Evolutionary conservation across 106 monocot species (phyloP).

Genomic region (Ottelia alismoides): DNA sequence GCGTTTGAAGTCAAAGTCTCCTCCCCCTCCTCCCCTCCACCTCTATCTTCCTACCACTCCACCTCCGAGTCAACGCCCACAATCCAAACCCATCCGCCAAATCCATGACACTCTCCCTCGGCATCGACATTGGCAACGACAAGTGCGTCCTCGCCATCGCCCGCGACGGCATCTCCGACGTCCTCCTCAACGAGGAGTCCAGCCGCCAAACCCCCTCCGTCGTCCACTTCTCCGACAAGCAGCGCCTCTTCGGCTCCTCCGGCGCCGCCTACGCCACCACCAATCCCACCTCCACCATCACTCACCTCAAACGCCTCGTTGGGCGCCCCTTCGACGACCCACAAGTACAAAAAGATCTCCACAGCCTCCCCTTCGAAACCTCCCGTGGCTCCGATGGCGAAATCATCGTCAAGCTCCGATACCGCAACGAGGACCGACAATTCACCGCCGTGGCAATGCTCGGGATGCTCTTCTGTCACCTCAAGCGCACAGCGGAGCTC

Average conservation of each 20-base stretch:
- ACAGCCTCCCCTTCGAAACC: slow-evolving; percentile 12
- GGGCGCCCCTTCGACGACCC: slow-evolving; percentile 10
- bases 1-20: too few relatives aligned
- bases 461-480: slow-evolving; percentile 13
- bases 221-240: slow-evolving; percentile 62
- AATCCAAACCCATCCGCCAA: too few relatives aligned
- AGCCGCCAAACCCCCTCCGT: slow-evolving; percentile 60
- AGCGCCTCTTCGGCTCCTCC: slow-evolving; percentile 50
- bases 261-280: slow-evolving; percentile 41
- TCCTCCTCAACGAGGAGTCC: slow-evolving; percentile 82
- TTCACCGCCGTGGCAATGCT: slow-evolving; percentile 14
- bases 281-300: slow-evolving; percentile 43
- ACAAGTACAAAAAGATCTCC: too few relatives aligned
- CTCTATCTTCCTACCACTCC: too few relatives aligned
- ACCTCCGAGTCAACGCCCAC: too few relatives aligned
- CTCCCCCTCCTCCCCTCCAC: too few relatives aligned
- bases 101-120: slow-evolving; percentile 49
- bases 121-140: slow-evolving; percentile 84
- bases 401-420: slow-evolving; percentile 4
- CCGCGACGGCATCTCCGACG: slow-evolving; percentile 61
- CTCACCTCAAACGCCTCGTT: slow-evolving; percentile 55
- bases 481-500: slow-evolving; percentile 49
- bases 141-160: slow-evolving; percentile 58
- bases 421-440: slow-evolving; percentile 1
- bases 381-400: background rate